These are phyloP conservation scores for Endocalyx cinctus DNA, from an alignment of 2,329 filamentous ascomycete genomes.

Conservation along the genomic window DNA sequence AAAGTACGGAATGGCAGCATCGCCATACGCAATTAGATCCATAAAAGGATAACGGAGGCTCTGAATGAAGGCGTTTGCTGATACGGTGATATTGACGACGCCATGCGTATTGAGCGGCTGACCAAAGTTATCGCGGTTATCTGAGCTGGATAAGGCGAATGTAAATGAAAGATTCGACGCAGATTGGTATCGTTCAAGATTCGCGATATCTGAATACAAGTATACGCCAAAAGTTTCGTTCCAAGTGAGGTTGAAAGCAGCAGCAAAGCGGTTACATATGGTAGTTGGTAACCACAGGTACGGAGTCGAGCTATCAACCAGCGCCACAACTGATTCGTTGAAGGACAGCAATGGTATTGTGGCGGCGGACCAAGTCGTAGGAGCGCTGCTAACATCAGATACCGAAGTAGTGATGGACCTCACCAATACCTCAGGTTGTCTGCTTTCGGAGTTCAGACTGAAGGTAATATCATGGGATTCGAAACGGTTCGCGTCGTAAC, in stretches of 20 bases:
- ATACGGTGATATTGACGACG: constrained; percentile 53
- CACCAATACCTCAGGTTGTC: constrained; percentile 55
- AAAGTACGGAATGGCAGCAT: constrained; percentile 55
- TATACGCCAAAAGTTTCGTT: constrained; percentile 62
- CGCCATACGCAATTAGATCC: constrained; percentile 39
- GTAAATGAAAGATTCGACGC: constrained; percentile 47
- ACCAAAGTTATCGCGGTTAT: constrained; percentile 49
- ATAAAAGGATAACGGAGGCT: constrained; percentile 46
- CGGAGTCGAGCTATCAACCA: constrained; percentile 61
- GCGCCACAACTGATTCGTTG: constrained; percentile 43
- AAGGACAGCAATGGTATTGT: constrained; percentile 37
- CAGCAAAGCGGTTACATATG: constrained; percentile 61
- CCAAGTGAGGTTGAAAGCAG: constrained; percentile 59
- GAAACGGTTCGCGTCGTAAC: constrained; percentile 62
- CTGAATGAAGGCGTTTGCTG: constrained; percentile 46
- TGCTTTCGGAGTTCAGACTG: constrained; percentile 47
- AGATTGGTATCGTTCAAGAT: constrained; percentile 42
- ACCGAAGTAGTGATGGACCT: constrained; percentile 48
- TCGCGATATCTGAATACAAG: constrained; percentile 52
- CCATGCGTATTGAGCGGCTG: constrained; percentile 43
- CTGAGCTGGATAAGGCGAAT: constrained; percentile 52
- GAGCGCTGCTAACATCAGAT: constrained; percentile 24
- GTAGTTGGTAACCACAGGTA: constrained; percentile 58
- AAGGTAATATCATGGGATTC: constrained; percentile 58
- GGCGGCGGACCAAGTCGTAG: constrained; percentile 35